A percentile compares a stretch with the other conserved stretches of the same genome.
phyloP scores from a whole-genome alignment of 163 green algal genomes.

The Scenedesmus sp. region DNA sequence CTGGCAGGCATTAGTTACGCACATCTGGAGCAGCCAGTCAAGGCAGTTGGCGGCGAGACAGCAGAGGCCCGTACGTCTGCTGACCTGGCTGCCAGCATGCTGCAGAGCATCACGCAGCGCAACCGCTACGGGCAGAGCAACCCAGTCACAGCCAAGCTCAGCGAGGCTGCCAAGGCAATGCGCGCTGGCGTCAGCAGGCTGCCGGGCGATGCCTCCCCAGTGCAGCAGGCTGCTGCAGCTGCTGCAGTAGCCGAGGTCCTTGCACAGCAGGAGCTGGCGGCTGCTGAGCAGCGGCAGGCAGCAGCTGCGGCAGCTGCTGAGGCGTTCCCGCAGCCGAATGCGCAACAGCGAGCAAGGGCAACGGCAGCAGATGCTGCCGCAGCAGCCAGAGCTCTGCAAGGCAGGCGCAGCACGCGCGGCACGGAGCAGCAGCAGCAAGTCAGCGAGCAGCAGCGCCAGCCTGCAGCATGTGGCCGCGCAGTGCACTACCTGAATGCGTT shows the following conservation, averaged over 20 bases:
- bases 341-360: not conserved
- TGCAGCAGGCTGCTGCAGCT: not conserved
- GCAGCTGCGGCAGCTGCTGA: conserved; percentile 7
- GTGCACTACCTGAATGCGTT: conserved; percentile 21
- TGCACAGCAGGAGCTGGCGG: conserved; percentile 10
- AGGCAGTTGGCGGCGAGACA: not conserved
- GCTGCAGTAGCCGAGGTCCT: not conserved
- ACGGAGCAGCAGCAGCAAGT: conserved; percentile 21
- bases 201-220: not conserved
- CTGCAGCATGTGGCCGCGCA: not conserved
- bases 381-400: not conserved
- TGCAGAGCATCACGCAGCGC: not conserved
- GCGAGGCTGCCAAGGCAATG: not conserved
- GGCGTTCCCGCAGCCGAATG: not conserved
- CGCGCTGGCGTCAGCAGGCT: not conserved
- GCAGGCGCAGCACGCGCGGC: not conserved
- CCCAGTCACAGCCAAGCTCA: not conserved
- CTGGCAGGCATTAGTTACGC: not conserved
- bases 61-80: not conserved
- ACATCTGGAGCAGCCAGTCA: not conserved
- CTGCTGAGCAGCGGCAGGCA: not conserved
- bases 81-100: not conserved
- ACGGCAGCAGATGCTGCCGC: conserved; percentile 13
- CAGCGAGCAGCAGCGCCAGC: not conserved
- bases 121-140: conserved; percentile 21